Percentiles rank a stretch among this genome's conserved stretches.
These are phyloP conservation scores for Amanita molliuscula DNA, from an alignment of 768 basidiomycete genomes.

Conservation along the genomic window DNA sequence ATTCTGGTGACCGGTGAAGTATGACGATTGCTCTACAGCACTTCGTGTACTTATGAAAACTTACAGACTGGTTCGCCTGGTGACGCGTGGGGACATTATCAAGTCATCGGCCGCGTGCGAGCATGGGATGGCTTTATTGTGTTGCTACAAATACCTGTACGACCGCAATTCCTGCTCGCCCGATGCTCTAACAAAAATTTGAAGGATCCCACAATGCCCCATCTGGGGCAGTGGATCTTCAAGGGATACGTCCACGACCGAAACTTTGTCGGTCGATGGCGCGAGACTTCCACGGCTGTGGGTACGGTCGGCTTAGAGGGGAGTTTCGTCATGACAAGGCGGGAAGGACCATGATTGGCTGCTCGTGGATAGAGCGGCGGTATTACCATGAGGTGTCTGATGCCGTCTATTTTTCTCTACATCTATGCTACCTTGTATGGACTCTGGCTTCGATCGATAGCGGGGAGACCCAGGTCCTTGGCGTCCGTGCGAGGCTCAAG, in stretches of 20 bases:
- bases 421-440: slow-evolving; percentile 1
- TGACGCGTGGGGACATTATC: slow-evolving; percentile 39
- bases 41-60: background rate
- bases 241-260: slow-evolving; percentile 40
- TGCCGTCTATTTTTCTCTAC: background rate
- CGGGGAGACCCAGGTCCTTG: background rate
- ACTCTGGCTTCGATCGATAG: slow-evolving; percentile 2
- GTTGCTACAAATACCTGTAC: slow-evolving; percentile 34
- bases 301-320: slow-evolving; percentile 38
- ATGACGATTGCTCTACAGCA: slow-evolving; percentile 8
- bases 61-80: slow-evolving; percentile 32
- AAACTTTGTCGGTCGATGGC: slow-evolving; percentile 45
- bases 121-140: slow-evolving; percentile 42
- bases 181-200: slow-evolving; percentile 11
- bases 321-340: slow-evolving; percentile 32
- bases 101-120: slow-evolving; percentile 36
- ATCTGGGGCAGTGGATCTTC: slow-evolving; percentile 37
- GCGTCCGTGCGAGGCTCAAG: background rate
- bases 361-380: background rate
- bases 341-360: slow-evolving; percentile 5
- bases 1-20: slow-evolving; percentile 45
- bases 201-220: slow-evolving; percentile 18
- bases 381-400: background rate
- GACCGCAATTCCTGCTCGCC: slow-evolving; percentile 9
- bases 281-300: slow-evolving; percentile 32